Percentiles rank a stretch among this genome's conserved stretches.
phyloP scores from a whole-genome alignment of 176 grass and related monocot species.

The Carex littledalei region DNA sequence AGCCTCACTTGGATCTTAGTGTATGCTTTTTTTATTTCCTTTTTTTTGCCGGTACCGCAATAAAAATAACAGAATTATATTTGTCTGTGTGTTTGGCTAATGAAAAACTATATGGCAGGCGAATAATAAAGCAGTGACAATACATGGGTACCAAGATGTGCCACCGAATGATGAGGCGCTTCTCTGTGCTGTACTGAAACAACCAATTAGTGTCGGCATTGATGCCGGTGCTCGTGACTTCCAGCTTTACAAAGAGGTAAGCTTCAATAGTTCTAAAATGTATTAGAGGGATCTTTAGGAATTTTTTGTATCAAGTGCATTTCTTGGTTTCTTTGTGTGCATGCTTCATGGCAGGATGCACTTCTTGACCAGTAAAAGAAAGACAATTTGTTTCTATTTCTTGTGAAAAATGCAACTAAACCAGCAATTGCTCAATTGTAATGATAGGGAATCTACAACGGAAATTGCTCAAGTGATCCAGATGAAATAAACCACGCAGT shows the following conservation, averaged over 20 bases:
- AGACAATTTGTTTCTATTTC: neutral
- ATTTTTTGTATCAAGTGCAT: neutral
- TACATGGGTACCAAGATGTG: constrained; percentile 44
- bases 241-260: constrained; percentile 45
- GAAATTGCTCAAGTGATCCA: constrained; percentile 39
- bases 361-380: neutral
- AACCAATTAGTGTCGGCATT: constrained; percentile 46
- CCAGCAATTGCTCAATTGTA: neutral
- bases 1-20: too few relatives aligned
- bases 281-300: neutral
- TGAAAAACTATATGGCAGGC: constrained; percentile 17
- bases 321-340: neutral
- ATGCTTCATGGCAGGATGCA: neutral
- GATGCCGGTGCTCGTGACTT: constrained; percentile 36
- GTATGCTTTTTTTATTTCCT: neutral
- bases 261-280: neutral
- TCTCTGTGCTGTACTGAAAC: constrained; percentile 40
- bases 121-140: constrained; percentile 31
- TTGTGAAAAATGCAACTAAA: neutral
- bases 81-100: neutral
- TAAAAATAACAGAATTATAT: neutral
- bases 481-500: constrained; percentile 50
- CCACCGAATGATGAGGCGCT: constrained; percentile 25
- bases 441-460: constrained; percentile 43
- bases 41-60: neutral